These are phyloP conservation scores for Linderina pennispora DNA, from an alignment of 192 early-diverging fungal genomes.

Conservation along the genomic window DNA sequence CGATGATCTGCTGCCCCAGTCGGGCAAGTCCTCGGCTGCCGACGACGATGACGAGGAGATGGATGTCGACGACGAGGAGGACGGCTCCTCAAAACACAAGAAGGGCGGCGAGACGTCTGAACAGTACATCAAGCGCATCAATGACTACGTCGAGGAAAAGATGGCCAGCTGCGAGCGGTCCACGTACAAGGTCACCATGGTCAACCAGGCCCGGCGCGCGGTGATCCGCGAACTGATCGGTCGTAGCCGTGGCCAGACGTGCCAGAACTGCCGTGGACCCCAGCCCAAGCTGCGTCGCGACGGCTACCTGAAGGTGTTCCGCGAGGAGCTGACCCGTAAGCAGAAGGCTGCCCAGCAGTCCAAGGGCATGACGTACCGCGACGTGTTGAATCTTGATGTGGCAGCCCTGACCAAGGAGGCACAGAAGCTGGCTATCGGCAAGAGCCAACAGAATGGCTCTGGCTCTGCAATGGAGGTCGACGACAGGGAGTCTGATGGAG, in stretches of 20 bases:
- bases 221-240: conserved; percentile 37
- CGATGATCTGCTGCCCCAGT: conserved; percentile 54
- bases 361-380: conserved; percentile 45
- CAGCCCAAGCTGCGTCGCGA: conserved; percentile 75
- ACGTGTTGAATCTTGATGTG: conserved; percentile 30
- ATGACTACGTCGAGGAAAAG: conserved; percentile 52
- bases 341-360: conserved; percentile 53
- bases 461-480: background rate
- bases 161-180: conserved; percentile 5
- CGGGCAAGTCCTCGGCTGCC: conserved; percentile 45
- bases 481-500: conserved; percentile 28
- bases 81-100: background rate
- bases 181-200: conserved; percentile 44
- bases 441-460: background rate
- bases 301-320: conserved; percentile 79
- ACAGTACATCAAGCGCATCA: conserved; percentile 58
- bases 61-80: conserved; percentile 5
- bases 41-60: conserved; percentile 37
- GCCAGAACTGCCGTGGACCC: conserved; percentile 58
- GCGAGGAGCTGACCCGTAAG: conserved; percentile 64
- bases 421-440: background rate
- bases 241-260: conserved; percentile 43
- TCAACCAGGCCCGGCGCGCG: conserved; percentile 33
- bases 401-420: conserved; percentile 14
- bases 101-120: conserved; percentile 33